Percentiles rank a stretch among this genome's conserved stretches.
phyloP scores from a whole-genome alignment of 2,329 filamentous ascomycete genomes.

The Thelonectria rubi region DNA sequence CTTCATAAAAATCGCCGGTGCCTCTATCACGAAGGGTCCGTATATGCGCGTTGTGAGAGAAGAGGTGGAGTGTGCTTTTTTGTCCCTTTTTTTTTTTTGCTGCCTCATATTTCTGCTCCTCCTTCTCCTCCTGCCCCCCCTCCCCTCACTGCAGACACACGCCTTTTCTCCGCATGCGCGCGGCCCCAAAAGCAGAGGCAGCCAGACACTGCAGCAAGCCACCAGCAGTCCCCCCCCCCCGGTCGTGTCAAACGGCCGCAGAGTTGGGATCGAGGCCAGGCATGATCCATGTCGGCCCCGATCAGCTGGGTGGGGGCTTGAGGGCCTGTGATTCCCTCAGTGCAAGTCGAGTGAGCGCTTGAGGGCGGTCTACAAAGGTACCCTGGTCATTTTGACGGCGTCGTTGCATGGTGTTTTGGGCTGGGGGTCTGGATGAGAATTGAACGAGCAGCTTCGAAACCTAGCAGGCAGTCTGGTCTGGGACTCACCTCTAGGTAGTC shows the following conservation, averaged over 20 bases:
- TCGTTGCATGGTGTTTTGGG: not conserved
- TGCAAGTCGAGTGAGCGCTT: slow-evolving; percentile 13
- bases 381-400: not conserved
- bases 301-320: slow-evolving; percentile 27
- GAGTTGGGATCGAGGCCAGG: slow-evolving; percentile 11
- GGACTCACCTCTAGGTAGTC: too few species aligned
- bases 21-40: slow-evolving; percentile 21
- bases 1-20: not conserved
- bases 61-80: slow-evolving; percentile 3
- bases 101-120: not conserved
- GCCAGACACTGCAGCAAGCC: slow-evolving; percentile 4
- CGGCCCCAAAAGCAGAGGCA: slow-evolving; percentile 15
- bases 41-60: not conserved
- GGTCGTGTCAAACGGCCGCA: not conserved
- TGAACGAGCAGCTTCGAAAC: too few species aligned
- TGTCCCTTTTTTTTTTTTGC: too few species aligned
- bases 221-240: not conserved
- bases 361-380: slow-evolving; percentile 21
- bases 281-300: slow-evolving; percentile 23
- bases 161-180: too few species aligned
- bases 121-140: not conserved
- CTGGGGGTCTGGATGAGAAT: not conserved
- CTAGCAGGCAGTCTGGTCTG: too few species aligned
- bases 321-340: slow-evolving; percentile 7
- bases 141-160: not conserved